Percentiles rank a stretch among this genome's conserved stretches.
These are phyloP conservation scores for Camellia oleifera DNA, from an alignment of 179 eudicot genomes.

Conservation along the genomic window DNA sequence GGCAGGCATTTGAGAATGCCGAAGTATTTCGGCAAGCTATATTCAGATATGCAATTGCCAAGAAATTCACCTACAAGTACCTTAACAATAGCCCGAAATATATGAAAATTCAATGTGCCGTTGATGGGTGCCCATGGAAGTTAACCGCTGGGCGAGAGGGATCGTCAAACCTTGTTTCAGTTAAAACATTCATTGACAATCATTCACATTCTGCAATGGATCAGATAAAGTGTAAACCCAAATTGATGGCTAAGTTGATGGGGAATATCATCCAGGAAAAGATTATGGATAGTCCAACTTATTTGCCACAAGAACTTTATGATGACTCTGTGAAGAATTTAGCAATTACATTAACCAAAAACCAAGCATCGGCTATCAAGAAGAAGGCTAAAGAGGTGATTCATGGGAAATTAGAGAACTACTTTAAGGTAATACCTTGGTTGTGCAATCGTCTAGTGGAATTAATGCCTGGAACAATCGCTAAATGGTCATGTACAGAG, in stretches of 20 bases:
- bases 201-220: not conserved
- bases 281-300: not conserved
- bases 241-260: not conserved
- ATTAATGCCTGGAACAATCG: slow-evolving; percentile 21
- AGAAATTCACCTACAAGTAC: slow-evolving; percentile 19
- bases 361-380: slow-evolving; percentile 19
- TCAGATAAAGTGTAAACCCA: not conserved
- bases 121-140: slow-evolving; percentile 21
- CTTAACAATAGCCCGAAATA: slow-evolving; percentile 9
- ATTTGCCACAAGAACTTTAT: slow-evolving; percentile 16
- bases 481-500: slow-evolving; percentile 15
- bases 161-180: not conserved
- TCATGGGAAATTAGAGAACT: slow-evolving; percentile 16
- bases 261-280: not conserved
- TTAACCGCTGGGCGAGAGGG: slow-evolving; percentile 13
- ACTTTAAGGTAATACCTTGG: slow-evolving; percentile 15
- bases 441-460: slow-evolving; percentile 19
- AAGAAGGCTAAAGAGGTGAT: slow-evolving; percentile 13
- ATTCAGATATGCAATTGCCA: slow-evolving; percentile 21
- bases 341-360: slow-evolving; percentile 13
- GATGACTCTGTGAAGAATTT: slow-evolving; percentile 16
- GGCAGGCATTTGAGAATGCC: slow-evolving; percentile 19
- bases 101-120: slow-evolving; percentile 16
- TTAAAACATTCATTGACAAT: not conserved
- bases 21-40: slow-evolving; percentile 16